phyloP scores from a whole-genome alignment of 495 filamentous ascomycete genomes.

The Xylaria nigripes region DNA sequence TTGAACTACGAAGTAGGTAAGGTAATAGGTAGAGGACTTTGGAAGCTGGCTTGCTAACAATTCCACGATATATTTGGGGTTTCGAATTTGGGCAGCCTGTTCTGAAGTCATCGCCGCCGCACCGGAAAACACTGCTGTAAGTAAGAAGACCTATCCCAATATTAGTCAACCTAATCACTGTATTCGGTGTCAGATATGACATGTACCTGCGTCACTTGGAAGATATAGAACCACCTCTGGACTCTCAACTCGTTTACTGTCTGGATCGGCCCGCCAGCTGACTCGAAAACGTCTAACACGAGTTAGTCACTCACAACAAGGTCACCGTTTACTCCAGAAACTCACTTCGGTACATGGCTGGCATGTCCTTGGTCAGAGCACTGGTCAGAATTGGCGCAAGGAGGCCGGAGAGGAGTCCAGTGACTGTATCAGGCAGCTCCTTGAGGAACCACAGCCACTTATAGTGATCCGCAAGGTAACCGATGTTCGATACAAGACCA shows the following conservation, averaged over 20 bases:
- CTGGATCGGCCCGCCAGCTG: slow-evolving; percentile 62
- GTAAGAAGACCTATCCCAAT: slow-evolving; percentile 56
- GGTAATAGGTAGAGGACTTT: slow-evolving; percentile 79
- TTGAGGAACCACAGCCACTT: slow-evolving; percentile 62
- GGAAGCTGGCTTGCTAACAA: slow-evolving; percentile 69
- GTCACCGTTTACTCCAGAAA: not conserved
- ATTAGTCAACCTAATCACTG: not conserved
- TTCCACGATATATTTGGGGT: slow-evolving; percentile 51
- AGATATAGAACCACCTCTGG: slow-evolving; percentile 78
- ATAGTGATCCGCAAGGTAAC: slow-evolving; percentile 50
- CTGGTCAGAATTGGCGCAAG: slow-evolving; percentile 68
- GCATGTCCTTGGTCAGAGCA: slow-evolving; percentile 71
- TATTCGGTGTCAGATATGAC: not conserved
- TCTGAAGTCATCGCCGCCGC: slow-evolving; percentile 55
- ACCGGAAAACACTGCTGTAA: slow-evolving; percentile 64
- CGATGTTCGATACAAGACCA: slow-evolving; percentile 71
- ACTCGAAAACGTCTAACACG: slow-evolving; percentile 56
- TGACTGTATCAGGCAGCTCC: slow-evolving; percentile 53
- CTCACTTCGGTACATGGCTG: slow-evolving; percentile 65
- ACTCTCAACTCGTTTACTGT: slow-evolving; percentile 66
- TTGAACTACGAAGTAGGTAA: slow-evolving; percentile 82
- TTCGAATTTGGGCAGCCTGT: slow-evolving; percentile 46
- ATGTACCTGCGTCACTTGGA: slow-evolving; percentile 68
- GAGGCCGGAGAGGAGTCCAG: slow-evolving; percentile 69
- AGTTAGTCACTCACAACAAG: slow-evolving; percentile 8